These are phyloP conservation scores for Epithele typhae DNA, from an alignment of 768 basidiomycete genomes.

Conservation along the genomic window DNA sequence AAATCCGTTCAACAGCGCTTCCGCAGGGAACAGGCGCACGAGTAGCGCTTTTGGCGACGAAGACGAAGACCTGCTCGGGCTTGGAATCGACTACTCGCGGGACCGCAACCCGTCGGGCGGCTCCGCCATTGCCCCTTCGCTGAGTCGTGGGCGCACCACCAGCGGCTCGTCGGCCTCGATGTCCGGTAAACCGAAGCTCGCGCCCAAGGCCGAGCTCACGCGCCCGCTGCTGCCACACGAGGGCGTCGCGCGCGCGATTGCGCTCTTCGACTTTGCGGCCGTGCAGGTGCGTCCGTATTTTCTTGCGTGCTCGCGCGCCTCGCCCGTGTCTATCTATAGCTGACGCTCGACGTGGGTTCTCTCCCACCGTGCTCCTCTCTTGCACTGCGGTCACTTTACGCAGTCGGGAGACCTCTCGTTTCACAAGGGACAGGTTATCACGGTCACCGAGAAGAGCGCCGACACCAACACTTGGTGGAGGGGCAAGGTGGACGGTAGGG, in stretches of 20 bases:
- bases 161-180: constrained; percentile 1
- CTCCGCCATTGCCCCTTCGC: constrained; percentile 2
- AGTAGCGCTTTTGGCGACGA: not conserved
- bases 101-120: too few relatives aligned
- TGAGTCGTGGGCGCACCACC: constrained; percentile 4
- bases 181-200: constrained; percentile 28
- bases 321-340: not conserved
- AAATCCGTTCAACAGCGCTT: constrained; percentile 18
- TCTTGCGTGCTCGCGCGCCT: not conserved
- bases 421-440: constrained; percentile 70
- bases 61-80: constrained; percentile 13
- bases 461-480: constrained; percentile 84
- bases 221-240: constrained; percentile 48
- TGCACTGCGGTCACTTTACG: too few relatives aligned
- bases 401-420: constrained; percentile 76
- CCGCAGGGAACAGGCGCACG: too few relatives aligned
- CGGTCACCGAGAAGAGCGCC: constrained; percentile 62
- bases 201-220: constrained; percentile 46
- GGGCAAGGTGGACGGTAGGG: constrained; percentile 53
- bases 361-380: too few relatives aligned
- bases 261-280: constrained; percentile 69
- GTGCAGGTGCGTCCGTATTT: constrained; percentile 48
- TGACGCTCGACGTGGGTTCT: not conserved
- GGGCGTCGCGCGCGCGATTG: constrained; percentile 69
- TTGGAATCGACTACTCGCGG: not conserved